Evolutionary conservation across 2,329 filamentous ascomycete species (phyloP).

Genomic region (Didymella arachidicola): DNA sequence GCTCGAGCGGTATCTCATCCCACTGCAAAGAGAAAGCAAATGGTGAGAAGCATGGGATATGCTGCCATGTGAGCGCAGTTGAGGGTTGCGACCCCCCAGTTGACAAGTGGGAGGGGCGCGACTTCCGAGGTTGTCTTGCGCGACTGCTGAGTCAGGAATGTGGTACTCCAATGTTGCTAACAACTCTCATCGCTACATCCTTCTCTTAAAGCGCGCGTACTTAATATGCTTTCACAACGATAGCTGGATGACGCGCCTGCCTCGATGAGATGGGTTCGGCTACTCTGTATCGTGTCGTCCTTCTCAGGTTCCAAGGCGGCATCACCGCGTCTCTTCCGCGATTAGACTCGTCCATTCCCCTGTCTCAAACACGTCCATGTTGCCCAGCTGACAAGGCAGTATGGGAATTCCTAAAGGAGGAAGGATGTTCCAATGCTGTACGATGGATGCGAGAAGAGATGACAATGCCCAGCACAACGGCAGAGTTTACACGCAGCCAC

Average conservation of each 20-base stretch:
- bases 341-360: background rate
- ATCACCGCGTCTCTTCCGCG: background rate
- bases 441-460: background rate
- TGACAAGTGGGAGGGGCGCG: background rate
- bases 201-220: no score
- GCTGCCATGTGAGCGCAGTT: background rate
- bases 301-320: no score
- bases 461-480: background rate
- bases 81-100: constrained; percentile 15
- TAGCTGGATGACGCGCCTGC: background rate
- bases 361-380: background rate
- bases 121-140: constrained; percentile 20
- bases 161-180: background rate
- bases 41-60: no score
- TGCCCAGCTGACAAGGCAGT: background rate
- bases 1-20: background rate
- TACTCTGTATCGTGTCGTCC: background rate
- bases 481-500: background rate
- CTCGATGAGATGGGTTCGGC: background rate
- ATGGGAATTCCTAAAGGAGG: no score
- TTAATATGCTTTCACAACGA: no score
- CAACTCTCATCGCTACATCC: background rate
- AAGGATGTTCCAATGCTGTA: background rate
- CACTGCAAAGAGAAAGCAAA: background rate
- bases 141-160: constrained; percentile 9